Base-by-base conservation (phyloP, 2,329 filamentous ascomycete species). In the Epichloe baconii region DNA sequence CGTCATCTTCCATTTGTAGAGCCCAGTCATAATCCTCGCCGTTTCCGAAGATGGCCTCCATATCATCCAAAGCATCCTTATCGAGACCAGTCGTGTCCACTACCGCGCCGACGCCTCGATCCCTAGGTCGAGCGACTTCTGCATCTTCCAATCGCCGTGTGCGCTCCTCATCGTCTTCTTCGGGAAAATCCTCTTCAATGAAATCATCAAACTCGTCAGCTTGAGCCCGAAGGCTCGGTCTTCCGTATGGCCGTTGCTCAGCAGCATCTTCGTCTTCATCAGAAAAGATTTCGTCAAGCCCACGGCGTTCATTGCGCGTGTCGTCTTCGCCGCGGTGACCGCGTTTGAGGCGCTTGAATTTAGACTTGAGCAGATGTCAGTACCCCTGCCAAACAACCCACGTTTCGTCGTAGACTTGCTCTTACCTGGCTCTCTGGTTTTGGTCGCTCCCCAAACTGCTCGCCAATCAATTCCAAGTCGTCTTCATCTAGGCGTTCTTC, bases 11-110 rank as follows among this genome's bases (percentile, higher is more conserved):
- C 62, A 91, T 76, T 49, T 91, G 86, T 46, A 98, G 72, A 8
- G 91, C 93, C 83, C 94, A 98, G 59, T 90, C 84, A 64, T 97
- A 98, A 63, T 98, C 93, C 57, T 88, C 88, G 51, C 93, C 91
- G 63, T 95, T 88, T 55, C 93, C 93, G 60, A 98, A 98, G 38
- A 95, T 95, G 52, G 85, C 85, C 59, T 93, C 85, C 85, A 97
- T 95, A 63, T 97, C 93, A 64, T 97, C 91, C 37, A 97, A 76
- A 4, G 90, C 87, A 60, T 90, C 88, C 66, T 95, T 90, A 63
- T 95, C 90, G 21, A 98, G 78, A 2, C 90, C 89, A 5, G 87
- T 80, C 8, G 85, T 86, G 63, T 95, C 88, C 26, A 90, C 79
- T 11, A 85, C 79, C 34, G 80, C 78, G 31, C 82, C 75, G 40